A percentile compares a stretch with the other conserved stretches of the same genome.
Conservation (phyloP, 225 moss, liverwort and hornwort genomes). For the Marchantia polymorpha region DNA sequence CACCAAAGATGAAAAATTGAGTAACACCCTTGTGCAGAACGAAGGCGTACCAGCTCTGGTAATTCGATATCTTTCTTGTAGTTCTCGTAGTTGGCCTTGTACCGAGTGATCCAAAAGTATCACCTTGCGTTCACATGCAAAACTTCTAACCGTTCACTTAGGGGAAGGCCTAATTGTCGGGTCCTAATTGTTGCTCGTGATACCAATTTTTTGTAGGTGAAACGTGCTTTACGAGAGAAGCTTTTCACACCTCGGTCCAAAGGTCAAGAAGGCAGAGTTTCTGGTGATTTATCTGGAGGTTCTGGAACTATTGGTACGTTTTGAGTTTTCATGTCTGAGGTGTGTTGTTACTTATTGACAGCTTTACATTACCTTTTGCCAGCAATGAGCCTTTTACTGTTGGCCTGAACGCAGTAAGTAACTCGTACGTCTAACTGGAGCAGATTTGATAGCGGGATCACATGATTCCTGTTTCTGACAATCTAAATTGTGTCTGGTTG, state of each 20-base stretch:
- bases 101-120: too few species aligned
- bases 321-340: neutral
- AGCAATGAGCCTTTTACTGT: neutral
- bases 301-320: constrained; percentile 33
- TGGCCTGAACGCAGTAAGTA: neutral
- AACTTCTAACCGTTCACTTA: neutral
- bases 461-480: too few species aligned
- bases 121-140: neutral
- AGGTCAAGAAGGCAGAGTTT: constrained; percentile 22
- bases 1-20: constrained; percentile 28
- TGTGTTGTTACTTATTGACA: neutral
- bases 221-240: constrained; percentile 40
- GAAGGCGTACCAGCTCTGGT: constrained; percentile 46
- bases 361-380: neutral
- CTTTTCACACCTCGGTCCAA: constrained; percentile 21
- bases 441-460: too few species aligned
- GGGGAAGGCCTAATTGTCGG: too few species aligned
- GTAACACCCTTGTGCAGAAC: constrained; percentile 27
- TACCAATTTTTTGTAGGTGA: constrained; percentile 21
- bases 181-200: neutral
- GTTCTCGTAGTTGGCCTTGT: neutral
- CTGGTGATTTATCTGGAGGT: neutral
- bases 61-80: neutral
- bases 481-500: neutral
- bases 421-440: too few species aligned